Percentiles rank a stretch among this genome's conserved stretches.
Evolutionary conservation across 257 asterid species (phyloP).

Genomic region (Cinchona pubescens): DNA sequence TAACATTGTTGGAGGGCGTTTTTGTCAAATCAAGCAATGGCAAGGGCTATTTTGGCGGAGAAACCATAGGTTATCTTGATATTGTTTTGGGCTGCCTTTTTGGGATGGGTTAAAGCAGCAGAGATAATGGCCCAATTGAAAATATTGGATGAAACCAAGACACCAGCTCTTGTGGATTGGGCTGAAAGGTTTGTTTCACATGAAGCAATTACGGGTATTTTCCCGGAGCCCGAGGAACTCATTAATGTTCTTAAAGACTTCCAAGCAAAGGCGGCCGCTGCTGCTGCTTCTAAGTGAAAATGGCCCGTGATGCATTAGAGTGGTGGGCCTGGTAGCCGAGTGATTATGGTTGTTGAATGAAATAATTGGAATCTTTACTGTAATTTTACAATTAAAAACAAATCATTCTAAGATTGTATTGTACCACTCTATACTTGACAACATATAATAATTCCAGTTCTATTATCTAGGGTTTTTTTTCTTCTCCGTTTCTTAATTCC

Average conservation of each 20-base stretch:
- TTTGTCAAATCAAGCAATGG: constrained; percentile 35
- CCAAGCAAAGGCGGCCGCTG: background rate
- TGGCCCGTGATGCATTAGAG: background rate
- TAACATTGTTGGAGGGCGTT: constrained; percentile 35
- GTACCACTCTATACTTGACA: too few species aligned
- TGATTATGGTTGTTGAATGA: background rate
- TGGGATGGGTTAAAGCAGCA: constrained; percentile 36
- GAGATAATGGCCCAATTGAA: constrained; percentile 18
- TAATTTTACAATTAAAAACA: too few species aligned
- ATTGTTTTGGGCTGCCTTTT: constrained; percentile 39
- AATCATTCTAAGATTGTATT: too few species aligned
- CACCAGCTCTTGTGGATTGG: constrained; percentile 37
- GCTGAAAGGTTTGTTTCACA: constrained; percentile 25
- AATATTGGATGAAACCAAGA: constrained; percentile 33
- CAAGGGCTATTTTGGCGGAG: constrained; percentile 47
- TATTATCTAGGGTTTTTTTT: too few species aligned
- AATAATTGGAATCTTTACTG: too few species aligned
- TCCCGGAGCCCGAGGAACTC: constrained; percentile 23
- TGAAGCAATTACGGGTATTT: constrained; percentile 25
- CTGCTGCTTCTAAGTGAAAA: constrained; percentile 17
- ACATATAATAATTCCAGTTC: too few species aligned
- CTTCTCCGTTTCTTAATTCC: too few species aligned
- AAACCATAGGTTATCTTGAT: constrained; percentile 41
- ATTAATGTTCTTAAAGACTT: constrained; percentile 14
- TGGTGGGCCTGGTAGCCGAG: background rate